Conservation (phyloP, 148 eudicot species). For the Talinum fruticosum region DNA sequence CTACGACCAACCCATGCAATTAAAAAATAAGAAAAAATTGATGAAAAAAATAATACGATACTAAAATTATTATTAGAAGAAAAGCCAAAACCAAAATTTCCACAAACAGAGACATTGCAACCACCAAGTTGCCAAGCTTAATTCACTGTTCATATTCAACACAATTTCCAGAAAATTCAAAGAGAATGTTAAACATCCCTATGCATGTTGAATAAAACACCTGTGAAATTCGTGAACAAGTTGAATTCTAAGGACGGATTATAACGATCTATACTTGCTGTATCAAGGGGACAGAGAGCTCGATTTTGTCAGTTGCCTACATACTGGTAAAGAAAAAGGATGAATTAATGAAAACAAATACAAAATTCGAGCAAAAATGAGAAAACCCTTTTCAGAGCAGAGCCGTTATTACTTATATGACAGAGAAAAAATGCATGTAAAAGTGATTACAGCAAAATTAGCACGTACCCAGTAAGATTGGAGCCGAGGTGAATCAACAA, state of each 20-base stretch:
- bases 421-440: slow-evolving; percentile 6
- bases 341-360: not conserved
- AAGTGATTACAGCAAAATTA: not conserved
- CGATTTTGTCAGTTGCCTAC: too few relatives aligned
- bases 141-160: not conserved
- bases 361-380: not conserved
- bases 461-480: slow-evolving; percentile 13
- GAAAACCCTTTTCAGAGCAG: not conserved
- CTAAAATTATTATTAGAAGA: not conserved
- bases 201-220: slow-evolving; percentile 7
- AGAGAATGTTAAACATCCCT: not conserved
- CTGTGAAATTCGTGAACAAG: too few relatives aligned
- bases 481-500: not conserved
- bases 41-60: not conserved
- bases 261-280: too few relatives aligned
- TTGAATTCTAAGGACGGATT: too few relatives aligned
- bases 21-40: not conserved
- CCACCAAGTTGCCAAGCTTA: not conserved
- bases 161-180: slow-evolving; percentile 5
- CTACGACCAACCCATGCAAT: not conserved
- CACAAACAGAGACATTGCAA: not conserved
- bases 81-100: not conserved
- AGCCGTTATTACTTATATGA: not conserved
- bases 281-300: too few relatives aligned
- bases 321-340: not conserved